These are phyloP conservation scores for Limnomonas spitsbergensis DNA, from an alignment of 139 green algal genomes.

Conservation along the genomic window DNA sequence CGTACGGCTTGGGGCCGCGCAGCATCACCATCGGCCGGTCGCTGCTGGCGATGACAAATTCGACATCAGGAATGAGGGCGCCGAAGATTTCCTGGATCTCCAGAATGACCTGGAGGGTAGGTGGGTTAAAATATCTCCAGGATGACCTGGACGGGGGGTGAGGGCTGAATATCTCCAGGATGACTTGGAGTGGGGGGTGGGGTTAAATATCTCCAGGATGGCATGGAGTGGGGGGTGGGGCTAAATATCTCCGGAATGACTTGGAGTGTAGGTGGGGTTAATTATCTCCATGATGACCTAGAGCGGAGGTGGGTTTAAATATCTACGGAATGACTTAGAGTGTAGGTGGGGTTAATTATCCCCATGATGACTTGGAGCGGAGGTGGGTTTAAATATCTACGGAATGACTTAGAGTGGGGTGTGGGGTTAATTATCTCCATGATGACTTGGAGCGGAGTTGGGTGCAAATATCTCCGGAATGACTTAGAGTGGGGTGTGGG, in stretches of 20 bases:
- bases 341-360: background rate
- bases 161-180: background rate
- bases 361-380: too few relatives aligned
- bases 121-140: background rate
- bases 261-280: background rate
- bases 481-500: too few relatives aligned
- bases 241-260: background rate
- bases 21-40: conserved; percentile 32
- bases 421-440: too few relatives aligned
- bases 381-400: too few relatives aligned
- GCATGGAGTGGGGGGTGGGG: background rate
- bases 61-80: conserved; percentile 30
- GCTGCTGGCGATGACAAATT: conserved; percentile 38
- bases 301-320: too few relatives aligned
- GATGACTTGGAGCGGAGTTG: too few relatives aligned
- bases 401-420: too few relatives aligned
- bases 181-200: background rate
- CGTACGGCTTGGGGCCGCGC: conserved; percentile 17
- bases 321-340: too few relatives aligned
- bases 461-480: too few relatives aligned
- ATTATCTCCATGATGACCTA: background rate
- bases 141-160: background rate
- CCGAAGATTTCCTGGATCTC: conserved; percentile 36
- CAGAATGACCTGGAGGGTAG: conserved; percentile 27
- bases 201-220: background rate